Conservation (phyloP, 2,329 filamentous ascomycete genomes). For the Cladosporium velox region DNA sequence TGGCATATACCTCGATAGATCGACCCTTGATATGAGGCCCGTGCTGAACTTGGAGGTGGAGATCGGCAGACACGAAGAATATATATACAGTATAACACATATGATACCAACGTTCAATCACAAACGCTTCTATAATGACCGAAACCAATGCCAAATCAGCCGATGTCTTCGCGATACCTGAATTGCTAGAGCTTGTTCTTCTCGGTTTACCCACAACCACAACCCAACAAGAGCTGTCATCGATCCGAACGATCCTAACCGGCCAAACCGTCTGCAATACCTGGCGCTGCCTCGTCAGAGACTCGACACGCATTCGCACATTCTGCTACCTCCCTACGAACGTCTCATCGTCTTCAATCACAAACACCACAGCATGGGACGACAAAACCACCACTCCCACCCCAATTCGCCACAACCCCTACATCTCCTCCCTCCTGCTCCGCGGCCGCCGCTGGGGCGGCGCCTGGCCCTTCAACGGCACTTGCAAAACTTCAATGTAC, state of each 20-base stretch:
- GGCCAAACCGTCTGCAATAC: background rate
- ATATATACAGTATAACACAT: background rate
- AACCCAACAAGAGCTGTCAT: background rate
- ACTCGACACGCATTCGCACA: background rate
- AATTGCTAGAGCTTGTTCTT: background rate
- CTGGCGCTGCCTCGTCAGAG: background rate
- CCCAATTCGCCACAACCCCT: background rate
- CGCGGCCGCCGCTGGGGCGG: background rate
- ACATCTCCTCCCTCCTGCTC: conserved; percentile 7
- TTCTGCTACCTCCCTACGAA: background rate
- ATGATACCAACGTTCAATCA: background rate
- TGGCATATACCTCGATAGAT: conserved; percentile 1
- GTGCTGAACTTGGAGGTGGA: background rate
- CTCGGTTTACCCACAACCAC: background rate
- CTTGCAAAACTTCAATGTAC: background rate
- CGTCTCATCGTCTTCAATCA: background rate
- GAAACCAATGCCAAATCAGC: background rate
- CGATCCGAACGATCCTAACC: background rate
- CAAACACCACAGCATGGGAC: background rate
- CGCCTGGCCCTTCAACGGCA: conserved; percentile 3
- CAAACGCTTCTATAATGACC: background rate
- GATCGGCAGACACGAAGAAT: background rate
- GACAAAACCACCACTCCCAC: background rate
- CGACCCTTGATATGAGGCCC: background rate
- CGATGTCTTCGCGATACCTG: conserved; percentile 7